phyloP scores from a whole-genome alignment of 345 rosid genomes.

The Eucalyptus viminalis region DNA sequence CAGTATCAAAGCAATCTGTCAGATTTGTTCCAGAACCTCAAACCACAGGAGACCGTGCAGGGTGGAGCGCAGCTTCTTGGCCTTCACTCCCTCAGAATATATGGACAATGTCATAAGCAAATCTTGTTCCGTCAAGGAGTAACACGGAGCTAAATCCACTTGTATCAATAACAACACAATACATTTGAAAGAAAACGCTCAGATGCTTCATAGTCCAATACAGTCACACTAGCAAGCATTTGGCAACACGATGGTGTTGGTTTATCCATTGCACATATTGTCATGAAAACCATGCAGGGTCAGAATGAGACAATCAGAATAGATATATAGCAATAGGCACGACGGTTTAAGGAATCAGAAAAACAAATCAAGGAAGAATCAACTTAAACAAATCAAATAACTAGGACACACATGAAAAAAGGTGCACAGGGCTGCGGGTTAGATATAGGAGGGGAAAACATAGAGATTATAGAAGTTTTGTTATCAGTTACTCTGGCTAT shows the following conservation, averaged over 20 bases:
- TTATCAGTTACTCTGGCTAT: neutral
- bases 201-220: neutral
- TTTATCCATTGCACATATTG: neutral
- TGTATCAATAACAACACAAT: neutral
- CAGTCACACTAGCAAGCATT: neutral
- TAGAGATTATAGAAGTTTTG: neutral
- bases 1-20: neutral
- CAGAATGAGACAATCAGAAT: neutral
- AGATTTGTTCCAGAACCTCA: neutral
- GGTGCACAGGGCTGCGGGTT: neutral
- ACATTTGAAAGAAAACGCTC: neutral
- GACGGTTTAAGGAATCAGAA: neutral
- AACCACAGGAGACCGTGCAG: neutral
- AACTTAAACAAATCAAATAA: neutral
- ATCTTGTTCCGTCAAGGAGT: conserved; percentile 28
- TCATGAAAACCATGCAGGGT: neutral
- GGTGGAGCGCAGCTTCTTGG: neutral
- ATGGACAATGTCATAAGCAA: conserved; percentile 94
- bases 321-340: neutral
- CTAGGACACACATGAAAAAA: neutral
- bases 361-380: neutral
- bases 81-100: conserved; percentile 44
- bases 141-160: neutral
- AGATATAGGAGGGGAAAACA: neutral
- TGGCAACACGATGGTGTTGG: neutral